Percentiles rank a stretch among this genome's conserved stretches.
These are phyloP conservation scores for Diaporthe citrichinensis DNA, from an alignment of 2,329 filamentous ascomycete species.

Conservation along the genomic window DNA sequence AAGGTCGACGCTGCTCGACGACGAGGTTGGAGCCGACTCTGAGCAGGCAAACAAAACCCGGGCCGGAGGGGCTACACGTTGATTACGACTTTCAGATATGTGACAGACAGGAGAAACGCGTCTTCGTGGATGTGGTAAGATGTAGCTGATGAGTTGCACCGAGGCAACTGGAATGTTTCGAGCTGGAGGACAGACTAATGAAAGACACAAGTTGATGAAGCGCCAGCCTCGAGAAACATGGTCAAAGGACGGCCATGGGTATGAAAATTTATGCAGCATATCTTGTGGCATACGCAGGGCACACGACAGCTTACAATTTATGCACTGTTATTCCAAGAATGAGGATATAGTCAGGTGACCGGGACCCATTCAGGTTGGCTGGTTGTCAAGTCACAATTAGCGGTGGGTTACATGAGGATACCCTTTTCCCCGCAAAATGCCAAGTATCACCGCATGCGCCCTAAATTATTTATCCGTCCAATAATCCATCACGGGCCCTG, in stretches of 20 bases:
- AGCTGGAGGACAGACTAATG: slow-evolving; percentile 36
- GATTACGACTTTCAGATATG: slow-evolving; percentile 39
- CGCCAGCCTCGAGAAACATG: too few species aligned
- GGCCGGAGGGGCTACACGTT: slow-evolving; percentile 32
- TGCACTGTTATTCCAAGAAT: neutral
- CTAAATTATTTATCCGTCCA: slow-evolving; percentile 27
- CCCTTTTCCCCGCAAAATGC: slow-evolving; percentile 25
- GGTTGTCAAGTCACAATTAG: neutral
- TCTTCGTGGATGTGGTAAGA: slow-evolving; percentile 42
- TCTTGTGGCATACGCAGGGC: too few species aligned
- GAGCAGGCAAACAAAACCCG: slow-evolving; percentile 2
- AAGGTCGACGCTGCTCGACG: too few species aligned
- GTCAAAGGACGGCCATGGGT: too few species aligned
- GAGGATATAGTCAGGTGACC: neutral
- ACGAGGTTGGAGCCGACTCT: neutral
- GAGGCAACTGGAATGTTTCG: slow-evolving; percentile 34
- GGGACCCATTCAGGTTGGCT: neutral
- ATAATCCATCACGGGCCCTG: neutral
- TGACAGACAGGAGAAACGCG: slow-evolving; percentile 30
- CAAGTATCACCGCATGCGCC: slow-evolving; percentile 15
- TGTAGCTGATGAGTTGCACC: slow-evolving; percentile 31
- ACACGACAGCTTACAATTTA: too few species aligned
- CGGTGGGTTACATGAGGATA: neutral
- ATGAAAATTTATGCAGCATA: too few species aligned
- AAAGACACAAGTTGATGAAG: neutral